phyloP scores from a whole-genome alignment of 208 protist species.

The Leptomonas seymouri region DNA sequence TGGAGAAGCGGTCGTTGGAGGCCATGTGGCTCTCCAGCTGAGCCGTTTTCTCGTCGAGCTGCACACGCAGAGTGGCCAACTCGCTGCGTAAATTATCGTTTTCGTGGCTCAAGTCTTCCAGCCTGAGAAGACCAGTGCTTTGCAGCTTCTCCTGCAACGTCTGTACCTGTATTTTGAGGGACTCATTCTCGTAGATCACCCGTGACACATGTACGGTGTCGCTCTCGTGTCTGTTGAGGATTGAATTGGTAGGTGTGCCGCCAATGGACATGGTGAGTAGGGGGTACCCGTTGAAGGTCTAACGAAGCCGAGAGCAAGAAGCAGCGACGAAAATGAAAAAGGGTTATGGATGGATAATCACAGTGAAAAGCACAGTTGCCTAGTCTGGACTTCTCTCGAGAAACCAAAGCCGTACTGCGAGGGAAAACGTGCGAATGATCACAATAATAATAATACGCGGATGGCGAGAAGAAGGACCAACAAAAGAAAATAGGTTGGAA shows the following conservation, averaged over 20 bases:
- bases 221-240: constrained; percentile 31
- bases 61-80: constrained; percentile 24
- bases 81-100: constrained; percentile 38
- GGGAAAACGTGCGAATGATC: no score
- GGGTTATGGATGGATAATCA: no score
- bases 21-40: constrained; percentile 43
- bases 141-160: constrained; percentile 37
- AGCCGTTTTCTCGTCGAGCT: constrained; percentile 53
- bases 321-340: no score
- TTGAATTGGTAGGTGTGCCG: constrained; percentile 37
- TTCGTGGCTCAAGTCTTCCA: constrained; percentile 30
- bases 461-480: no score
- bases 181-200: constrained; percentile 70
- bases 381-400: no score
- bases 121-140: constrained; percentile 37
- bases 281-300: background rate
- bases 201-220: constrained; percentile 26
- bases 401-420: no score
- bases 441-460: no score
- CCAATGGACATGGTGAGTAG: constrained; percentile 27
- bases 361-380: no score
- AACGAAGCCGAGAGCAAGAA: no score
- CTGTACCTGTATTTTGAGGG: constrained; percentile 52
- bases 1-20: constrained; percentile 47
- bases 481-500: no score